phyloP scores from a whole-genome alignment of 2,329 filamentous ascomycete genomes.

The Dactylellina cionopaga region DNA sequence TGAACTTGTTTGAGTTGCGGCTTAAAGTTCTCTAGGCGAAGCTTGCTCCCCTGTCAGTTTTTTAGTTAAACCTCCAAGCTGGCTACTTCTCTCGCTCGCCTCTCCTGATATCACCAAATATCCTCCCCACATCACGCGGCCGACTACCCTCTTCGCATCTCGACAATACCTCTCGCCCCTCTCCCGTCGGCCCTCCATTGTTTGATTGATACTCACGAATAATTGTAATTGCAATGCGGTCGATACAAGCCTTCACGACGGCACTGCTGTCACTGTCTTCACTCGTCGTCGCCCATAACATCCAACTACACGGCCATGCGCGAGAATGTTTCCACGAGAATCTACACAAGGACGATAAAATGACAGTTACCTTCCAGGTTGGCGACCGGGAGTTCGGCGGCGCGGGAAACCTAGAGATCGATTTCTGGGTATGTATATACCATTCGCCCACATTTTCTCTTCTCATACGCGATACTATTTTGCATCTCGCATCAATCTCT shows the following conservation, averaged over 20 bases:
- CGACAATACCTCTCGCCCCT: background rate
- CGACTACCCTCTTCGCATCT: background rate
- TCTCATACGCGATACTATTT: background rate
- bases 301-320: constrained; percentile 90
- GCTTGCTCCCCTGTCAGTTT: constrained; percentile 9
- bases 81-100: constrained; percentile 46
- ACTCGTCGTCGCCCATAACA: constrained; percentile 81
- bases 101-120: background rate
- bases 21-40: constrained; percentile 25
- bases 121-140: background rate
- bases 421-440: constrained; percentile 84
- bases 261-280: constrained; percentile 65
- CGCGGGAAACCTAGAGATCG: constrained; percentile 92
- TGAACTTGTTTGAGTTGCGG: constrained; percentile 20
- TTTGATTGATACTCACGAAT: background rate
- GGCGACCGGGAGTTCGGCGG: constrained; percentile 95
- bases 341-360: constrained; percentile 92
- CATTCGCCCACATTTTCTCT: background rate
- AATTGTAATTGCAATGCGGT: constrained; percentile 31
- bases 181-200: background rate
- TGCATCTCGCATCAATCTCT: too few species aligned
- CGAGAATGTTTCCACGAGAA: constrained; percentile 97
- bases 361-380: constrained; percentile 98
- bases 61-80: constrained; percentile 48
- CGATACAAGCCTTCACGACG: constrained; percentile 37